phyloP scores from a whole-genome alignment of 2,329 filamentous ascomycete genomes.

The Endothia cerciana region DNA sequence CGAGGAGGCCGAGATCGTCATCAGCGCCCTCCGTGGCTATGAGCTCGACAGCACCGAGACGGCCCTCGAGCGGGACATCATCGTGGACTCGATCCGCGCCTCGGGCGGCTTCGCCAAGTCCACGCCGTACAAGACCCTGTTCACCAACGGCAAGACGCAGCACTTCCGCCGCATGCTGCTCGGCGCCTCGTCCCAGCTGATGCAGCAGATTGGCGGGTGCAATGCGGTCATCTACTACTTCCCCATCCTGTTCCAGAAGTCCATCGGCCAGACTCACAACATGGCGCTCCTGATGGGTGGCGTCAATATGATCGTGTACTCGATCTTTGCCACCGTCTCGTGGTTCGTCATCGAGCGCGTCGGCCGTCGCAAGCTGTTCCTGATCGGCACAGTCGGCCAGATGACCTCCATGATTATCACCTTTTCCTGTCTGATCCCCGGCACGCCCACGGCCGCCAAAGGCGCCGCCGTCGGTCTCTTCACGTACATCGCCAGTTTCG shows the following conservation, averaged over 20 bases:
- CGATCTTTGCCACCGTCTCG: constrained; percentile 61
- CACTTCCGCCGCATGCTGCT: constrained; percentile 68
- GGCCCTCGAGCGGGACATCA: constrained; percentile 60
- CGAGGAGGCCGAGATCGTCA: constrained; percentile 42
- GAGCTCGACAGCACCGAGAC: constrained; percentile 60
- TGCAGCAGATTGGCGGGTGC: constrained; percentile 65
- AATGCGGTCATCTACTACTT: constrained; percentile 66
- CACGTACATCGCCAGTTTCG: constrained; percentile 38
- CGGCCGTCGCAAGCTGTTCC: constrained; percentile 64
- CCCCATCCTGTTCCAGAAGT: constrained; percentile 58
- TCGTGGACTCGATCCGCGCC: constrained; percentile 65
- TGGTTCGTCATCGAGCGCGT: constrained; percentile 54
- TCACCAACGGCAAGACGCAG: constrained; percentile 67
- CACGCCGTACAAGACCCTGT: constrained; percentile 56
- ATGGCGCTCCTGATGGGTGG: constrained; percentile 58
- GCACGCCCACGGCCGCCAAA: constrained; percentile 37
- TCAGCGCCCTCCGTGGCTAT: constrained; percentile 44
- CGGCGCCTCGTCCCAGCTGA: constrained; percentile 61
- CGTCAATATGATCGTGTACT: constrained; percentile 63
- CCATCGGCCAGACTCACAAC: constrained; percentile 46
- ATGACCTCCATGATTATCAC: constrained; percentile 62
- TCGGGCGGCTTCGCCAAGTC: constrained; percentile 51
- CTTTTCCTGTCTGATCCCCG: constrained; percentile 41
- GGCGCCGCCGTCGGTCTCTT: constrained; percentile 57
- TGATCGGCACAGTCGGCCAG: constrained; percentile 66